A percentile compares a stretch with the other conserved stretches of the same genome.
Evolutionary conservation across 2,329 filamentous ascomycete species (phyloP).

Genomic region (Akanthomyces uredinophilus): DNA sequence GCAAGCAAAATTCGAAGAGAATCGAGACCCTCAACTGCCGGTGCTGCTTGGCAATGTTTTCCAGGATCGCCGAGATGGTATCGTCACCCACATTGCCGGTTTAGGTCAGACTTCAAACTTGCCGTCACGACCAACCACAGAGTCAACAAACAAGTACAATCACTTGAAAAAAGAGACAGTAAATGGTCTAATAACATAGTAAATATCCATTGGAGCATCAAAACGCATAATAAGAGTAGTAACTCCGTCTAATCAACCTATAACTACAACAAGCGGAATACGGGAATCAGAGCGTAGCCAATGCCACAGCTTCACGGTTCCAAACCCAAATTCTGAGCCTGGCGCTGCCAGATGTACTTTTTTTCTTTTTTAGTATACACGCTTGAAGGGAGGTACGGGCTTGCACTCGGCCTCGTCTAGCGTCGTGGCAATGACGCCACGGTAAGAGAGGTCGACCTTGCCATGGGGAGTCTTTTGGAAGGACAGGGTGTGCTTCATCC

Average conservation of each 20-base stretch:
- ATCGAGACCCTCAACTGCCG: too few relatives aligned
- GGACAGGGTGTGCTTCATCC: constrained; percentile 98
- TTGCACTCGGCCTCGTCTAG: constrained; percentile 96
- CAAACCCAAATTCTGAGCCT: not conserved
- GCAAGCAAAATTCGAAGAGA: too few relatives aligned
- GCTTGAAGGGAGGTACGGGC: constrained; percentile 93
- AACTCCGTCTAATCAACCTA: constrained; percentile 15
- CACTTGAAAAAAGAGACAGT: not conserved
- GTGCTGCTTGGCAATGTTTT: too few relatives aligned
- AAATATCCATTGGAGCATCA: constrained; percentile 10
- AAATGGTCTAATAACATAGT: constrained; percentile 12
- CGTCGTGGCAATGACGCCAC: constrained; percentile 74
- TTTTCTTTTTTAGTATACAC: constrained; percentile 62
- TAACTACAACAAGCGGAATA: constrained; percentile 15
- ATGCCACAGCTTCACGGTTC: not conserved
- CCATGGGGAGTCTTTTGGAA: constrained; percentile 93
- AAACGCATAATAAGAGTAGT: constrained; percentile 11
- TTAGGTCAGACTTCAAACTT: too few relatives aligned
- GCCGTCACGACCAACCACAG: too few relatives aligned
- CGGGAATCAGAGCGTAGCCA: not conserved
- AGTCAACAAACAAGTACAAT: constrained; percentile 15
- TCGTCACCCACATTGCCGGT: too few relatives aligned
- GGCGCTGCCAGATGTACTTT: constrained; percentile 4
- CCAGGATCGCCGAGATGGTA: too few relatives aligned
- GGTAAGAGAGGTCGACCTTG: constrained; percentile 80